Evolutionary conservation across 148 eudicot genomes (phyloP), one percentile per base, ranked within the genome.

Genomic region (Cornus florida): DNA sequence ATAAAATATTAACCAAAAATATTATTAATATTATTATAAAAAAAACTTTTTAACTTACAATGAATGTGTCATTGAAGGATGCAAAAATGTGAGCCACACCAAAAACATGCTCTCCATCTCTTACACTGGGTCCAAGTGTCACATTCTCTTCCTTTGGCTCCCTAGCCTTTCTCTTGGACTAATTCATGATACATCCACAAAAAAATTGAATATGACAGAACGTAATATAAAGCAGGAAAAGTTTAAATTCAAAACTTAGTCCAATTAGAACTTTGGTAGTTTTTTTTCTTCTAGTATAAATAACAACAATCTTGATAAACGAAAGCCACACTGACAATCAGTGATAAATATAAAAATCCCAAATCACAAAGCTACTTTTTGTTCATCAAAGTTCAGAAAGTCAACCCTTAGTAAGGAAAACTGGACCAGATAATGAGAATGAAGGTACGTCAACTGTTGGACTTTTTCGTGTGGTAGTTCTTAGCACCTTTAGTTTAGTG

Each of bases 1-100:
- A 57, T 9, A 43, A 43, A 53, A 48, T 7, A 57, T 13, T 1
- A 28, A 28, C 28, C 28, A 28, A 28, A 28, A 28, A 28, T 28
- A 28, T 28, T 28, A 28, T 28, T 28, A 16, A 60, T 2, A 60
- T n/a, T 2, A 16, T 16, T 16, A 9, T 2, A 60, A 4, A 20
- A n/a, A 60, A 4, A n/a, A 17, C 66, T 17, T 7, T 62, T n/a
- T 62, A 62, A 17, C 66, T 62, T 62, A 62, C 66, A 62, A 62
- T 94, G 82, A 94, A 92, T 22, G 98, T 94, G 74, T 94, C 98
- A 71, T 94, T 94, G 82, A 94, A 94, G 4, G 98, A 94, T 7
- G 98, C 98, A 65, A 91, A 93, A 57, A 93, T 90, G 84, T 91
- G 97, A 22, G 95, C 95, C 38, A 93, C 97, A 17, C 96, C 98